Percentiles rank a stretch among this genome's conserved stretches.
Evolutionary conservation across 768 basidiomycete species (phyloP).

Genomic region (Agrocybe chaxingu): DNA sequence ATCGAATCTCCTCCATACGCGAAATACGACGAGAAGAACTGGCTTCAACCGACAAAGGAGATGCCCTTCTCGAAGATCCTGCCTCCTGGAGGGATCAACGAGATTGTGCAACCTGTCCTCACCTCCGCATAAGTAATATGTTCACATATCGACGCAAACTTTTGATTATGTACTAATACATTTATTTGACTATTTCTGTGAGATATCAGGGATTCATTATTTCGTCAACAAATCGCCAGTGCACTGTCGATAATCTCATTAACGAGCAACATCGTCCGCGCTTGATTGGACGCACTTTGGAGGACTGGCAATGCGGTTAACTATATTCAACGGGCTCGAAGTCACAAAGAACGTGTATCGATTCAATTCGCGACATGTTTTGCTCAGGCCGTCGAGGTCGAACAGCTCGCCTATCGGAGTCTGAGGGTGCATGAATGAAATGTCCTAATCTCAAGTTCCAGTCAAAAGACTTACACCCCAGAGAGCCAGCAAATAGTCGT

Average conservation of each 20-base stretch:
- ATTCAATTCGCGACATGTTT: conserved; percentile 17
- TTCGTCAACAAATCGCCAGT: conserved; percentile 10
- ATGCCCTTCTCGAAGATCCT: conserved; percentile 79
- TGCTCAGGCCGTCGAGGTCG: conserved; percentile 21
- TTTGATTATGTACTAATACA: no score
- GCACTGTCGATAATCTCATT: conserved; percentile 4
- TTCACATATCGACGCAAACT: no score
- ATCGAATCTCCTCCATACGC: conserved; percentile 73
- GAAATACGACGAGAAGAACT: conserved; percentile 86
- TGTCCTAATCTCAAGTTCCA: not conserved
- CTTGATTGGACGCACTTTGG: conserved; percentile 17
- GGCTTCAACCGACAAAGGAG: conserved; percentile 83
- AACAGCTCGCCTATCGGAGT: conserved; percentile 24
- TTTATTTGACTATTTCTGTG: no score
- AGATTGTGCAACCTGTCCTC: not conserved
- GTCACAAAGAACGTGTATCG: conserved; percentile 23
- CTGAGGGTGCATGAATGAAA: conserved; percentile 2
- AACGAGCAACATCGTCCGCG: not conserved
- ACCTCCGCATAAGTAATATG: no score
- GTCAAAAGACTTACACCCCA: conserved; percentile 19
- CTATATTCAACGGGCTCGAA: conserved; percentile 22
- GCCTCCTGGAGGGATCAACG: conserved; percentile 18
- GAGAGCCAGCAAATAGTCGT: conserved; percentile 21
- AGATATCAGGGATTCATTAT: no score
- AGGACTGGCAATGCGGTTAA: conserved; percentile 24